Evolutionary conservation across 257 asterid species (phyloP), one percentile per base, ranked within the genome.

Genomic region (Petrea volubilis): DNA sequence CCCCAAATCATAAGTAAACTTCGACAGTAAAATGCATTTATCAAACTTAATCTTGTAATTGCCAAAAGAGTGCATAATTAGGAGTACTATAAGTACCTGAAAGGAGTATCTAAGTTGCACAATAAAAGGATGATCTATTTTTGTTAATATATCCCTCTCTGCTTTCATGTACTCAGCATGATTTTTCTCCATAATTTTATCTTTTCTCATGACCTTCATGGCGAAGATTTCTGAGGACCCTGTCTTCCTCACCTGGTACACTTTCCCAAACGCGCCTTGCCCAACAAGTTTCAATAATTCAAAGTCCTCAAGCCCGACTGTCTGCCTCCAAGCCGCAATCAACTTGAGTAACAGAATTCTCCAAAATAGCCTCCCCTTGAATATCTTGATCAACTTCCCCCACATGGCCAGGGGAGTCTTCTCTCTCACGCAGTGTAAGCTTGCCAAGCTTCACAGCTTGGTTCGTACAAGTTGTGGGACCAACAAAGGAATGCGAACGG

Each of bases 181-280:
- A 77, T 85, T 87, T 74, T 88, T 90, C 87, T 90, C 95, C 80
- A 90, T 72, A 59, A 90, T 86, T 73, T 74, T 88, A 79, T 90
- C 96, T 63, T 90, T 90, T 3, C 91, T 79, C 91, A 90, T 83
- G 65, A 90, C 97, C 79, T 90, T 90, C 97, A 90, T 90, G 0
- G 97, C 97, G 8, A 81, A 80, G 41, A 90, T 88, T 50, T 88
- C 97, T 7, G 85, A 78, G 13, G 97, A 74, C 34, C 90, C 90
- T 40, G 40, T 74, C 70, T 84, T 86, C 77, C 83, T 86, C 73
- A 90, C 97, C 81, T 88, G 97, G 83, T 81, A 90, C 46, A 90
- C 97, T 83, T 90, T 90, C 2, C 90, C 97, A 52, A 90, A 90
- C 20, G 96, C 96, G 60, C 97, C 97, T 76, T 84, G 91, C 55